Evolutionary conservation across 2,329 filamentous ascomycete species (phyloP), one percentile per base, ranked within the genome.

Genomic region (Fusarium sp.): DNA sequence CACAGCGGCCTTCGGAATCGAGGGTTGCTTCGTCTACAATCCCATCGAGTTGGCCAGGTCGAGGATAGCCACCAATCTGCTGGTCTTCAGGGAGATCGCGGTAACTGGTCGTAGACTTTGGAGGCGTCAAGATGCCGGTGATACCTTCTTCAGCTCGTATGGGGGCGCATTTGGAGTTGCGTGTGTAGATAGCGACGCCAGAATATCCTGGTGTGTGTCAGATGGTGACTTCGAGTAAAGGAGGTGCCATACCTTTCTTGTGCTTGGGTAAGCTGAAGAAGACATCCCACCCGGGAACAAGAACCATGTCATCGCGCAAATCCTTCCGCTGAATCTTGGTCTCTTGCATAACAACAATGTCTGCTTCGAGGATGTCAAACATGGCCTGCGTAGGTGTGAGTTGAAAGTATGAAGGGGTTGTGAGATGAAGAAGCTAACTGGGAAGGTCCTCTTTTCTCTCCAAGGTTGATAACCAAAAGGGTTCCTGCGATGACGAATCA

Each of bases 251-350:
- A 91, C 94, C 95, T 84, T 98, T 98, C 79, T 98, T 98, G 76
- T 97, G 87, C 77, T 91, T 94, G 0, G 96, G 96, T 24, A 99
- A 84, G 77, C 94, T 98, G 81, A 98, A 98, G 81, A 91, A 97
- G 69, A 95, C 95, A 78, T 99, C 96, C 95, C 95, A 99, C 14
- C 96, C 96, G 0, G 93, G 90, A 0, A 98, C 90, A 34, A 98
- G 84, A 11, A 98, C 95, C 94, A 98, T 98, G 73, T 98, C 96
- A 85, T 98, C 96, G 40, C 86, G 87, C 2, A 99, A 84, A 72
- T 98, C 95, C 77, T 97, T 97, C 59, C 92, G 88, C 77, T 98
- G 96, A 40, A 98, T 98, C 81, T 98, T 99, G 43, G 94, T 91
- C 80, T 98, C 96, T 79, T 99, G 96, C 84, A 98, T 94, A 61